Evolutionary conservation across 164 flowering plant genomes (phyloP), one percentile per base, ranked within the genome.

Genomic region (Houttuynia cordata): DNA sequence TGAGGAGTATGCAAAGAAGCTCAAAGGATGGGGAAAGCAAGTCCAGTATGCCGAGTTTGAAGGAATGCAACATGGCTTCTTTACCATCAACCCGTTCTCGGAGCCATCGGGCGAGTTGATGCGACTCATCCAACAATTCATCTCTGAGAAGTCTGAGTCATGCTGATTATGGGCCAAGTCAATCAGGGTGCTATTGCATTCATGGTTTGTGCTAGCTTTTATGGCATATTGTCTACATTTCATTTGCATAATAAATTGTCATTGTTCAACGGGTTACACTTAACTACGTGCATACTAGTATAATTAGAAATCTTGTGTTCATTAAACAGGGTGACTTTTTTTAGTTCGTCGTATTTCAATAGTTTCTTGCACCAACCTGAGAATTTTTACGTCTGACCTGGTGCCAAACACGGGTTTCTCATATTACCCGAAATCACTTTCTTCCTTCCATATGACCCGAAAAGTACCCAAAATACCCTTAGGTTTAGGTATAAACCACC

Each of bases 61-160:
- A 66, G 96, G 80, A 13, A 55, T 77, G 61, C 80, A 86, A 61
- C 96, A 86, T 63, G 92, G 87, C 0, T 88, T 88, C 74, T 80
- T 80, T 69, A 81, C 90, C 24, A 66, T 80, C 34, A 49, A 76
- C 64, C 87, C 88, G 1, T 49, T 69, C 59, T 77, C 87, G 0
- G 67, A 76, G 60, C 72, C 81, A 17, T 57, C 86, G 3, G 62
- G 59, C 1, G 57, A 74, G 34, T 50, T 86, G 69, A 79, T 88
- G 85, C 61, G 37, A 8, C 7, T 68, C 52, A 77, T 86, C 64
- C 78, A 82, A 58, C 58, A 45, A 0, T 85, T 87, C 78, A 63
- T 87, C 23, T 10, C 50, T 8, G 49, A 57, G 20, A 57, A 39
- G 8, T 14, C 41, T 19, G 42, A 57, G 59, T 57, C 21, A 57